A percentile compares a stretch with the other conserved stretches of the same genome.
These are phyloP conservation scores for Tieghemiomyces parasiticus DNA, from an alignment of 192 early-diverging fungal species.

Conservation along the genomic window DNA sequence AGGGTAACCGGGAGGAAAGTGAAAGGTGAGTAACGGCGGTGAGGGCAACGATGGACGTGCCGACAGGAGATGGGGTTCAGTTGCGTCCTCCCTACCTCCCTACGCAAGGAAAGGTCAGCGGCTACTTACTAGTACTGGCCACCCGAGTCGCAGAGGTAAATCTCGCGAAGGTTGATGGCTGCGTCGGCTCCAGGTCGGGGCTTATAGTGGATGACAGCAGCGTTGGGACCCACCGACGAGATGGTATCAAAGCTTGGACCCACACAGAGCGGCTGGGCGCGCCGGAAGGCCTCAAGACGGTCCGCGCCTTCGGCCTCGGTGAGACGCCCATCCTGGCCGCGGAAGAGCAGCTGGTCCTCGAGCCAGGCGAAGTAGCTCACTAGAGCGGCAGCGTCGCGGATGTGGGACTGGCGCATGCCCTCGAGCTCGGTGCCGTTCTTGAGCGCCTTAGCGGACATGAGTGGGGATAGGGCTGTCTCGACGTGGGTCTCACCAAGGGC, in stretches of 20 bases:
- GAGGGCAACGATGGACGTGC: too few relatives aligned
- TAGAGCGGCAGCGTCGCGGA: slow-evolving; percentile 79
- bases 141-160: slow-evolving; percentile 94
- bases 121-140: slow-evolving; percentile 92
- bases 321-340: slow-evolving; percentile 36
- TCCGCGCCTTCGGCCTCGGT: slow-evolving; percentile 79
- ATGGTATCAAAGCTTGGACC: slow-evolving; percentile 96
- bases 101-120: too few relatives aligned
- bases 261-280: slow-evolving; percentile 62
- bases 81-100: too few relatives aligned
- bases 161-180: slow-evolving; percentile 48
- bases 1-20: too few relatives aligned
- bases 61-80: too few relatives aligned
- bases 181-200: slow-evolving; percentile 69
- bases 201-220: slow-evolving; percentile 95
- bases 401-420: slow-evolving; percentile 84
- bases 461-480: slow-evolving; percentile 42
- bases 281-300: slow-evolving; percentile 63
- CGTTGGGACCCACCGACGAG: slow-evolving; percentile 89
- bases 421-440: slow-evolving; percentile 84
- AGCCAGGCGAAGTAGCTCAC: slow-evolving; percentile 87
- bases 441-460: slow-evolving; percentile 74
- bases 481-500: slow-evolving; percentile 47
- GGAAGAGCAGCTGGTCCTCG: slow-evolving; percentile 68
- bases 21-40: too few relatives aligned